Evolutionary conservation across 2,329 filamentous ascomycete species (phyloP), one percentile per base, ranked within the genome.

Genomic region (Fusarium oligoseptatum): DNA sequence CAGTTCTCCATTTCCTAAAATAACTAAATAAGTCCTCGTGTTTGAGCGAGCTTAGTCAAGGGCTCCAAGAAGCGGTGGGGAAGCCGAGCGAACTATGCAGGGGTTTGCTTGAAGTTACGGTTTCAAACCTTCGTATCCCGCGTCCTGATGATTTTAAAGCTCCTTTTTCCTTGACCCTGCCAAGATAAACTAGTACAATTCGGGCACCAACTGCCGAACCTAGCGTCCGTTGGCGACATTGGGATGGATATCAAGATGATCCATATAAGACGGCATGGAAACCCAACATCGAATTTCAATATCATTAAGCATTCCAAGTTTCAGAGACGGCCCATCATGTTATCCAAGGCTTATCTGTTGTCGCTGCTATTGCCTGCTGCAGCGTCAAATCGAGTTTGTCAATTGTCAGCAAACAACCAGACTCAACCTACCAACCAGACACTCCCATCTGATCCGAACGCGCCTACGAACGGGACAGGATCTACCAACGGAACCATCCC

Each of bases 341-440:
- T 48, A 62, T 48, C 60, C 17, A 29, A 32, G 39, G n/a, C 27
- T n/a, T 34, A 43, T 27, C 32, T 62, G n/a, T 12, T 62, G 12
- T 50, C 27, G 43, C 22, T 62, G 29, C n/a, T 62, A 32, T 36
- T 62, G 27, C 41, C 37, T 14, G 58, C 9, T 22, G 41, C n/a
- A n/a, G 60, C 39, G 15, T 50, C 60, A 48, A 27, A 27, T 36
- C 41, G 17, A 50, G 34, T 58, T 15, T 62, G 58, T 48, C 58
- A 62, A 62, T 17, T 36, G 39, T 45, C 39, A 34, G n/a, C 39
- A 14, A 62, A 34, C n/a, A 62, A 62, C 36, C 39, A 62, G 39
- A 62, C 58, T 48, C 58, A 62, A 14, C 29, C 58, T 32, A 32
- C 58, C 39, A 62, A 62, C 58, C 58, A 62, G 41, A 62, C 58